Evolutionary conservation across 2,329 filamentous ascomycete genomes (phyloP), one percentile per base, ranked within the genome.

Genomic region (Podosphaera leucotricha): DNA sequence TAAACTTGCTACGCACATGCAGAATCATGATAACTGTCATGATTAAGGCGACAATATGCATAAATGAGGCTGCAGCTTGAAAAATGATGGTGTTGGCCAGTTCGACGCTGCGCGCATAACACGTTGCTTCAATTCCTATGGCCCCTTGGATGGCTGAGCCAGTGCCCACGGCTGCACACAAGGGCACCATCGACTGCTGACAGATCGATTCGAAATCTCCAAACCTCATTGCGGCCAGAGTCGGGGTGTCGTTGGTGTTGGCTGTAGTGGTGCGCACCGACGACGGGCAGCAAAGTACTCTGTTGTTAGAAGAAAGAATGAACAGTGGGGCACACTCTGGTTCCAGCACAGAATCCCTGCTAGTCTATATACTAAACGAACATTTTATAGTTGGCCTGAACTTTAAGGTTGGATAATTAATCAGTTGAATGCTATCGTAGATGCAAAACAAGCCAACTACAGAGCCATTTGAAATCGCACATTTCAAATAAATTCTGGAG

Each of bases 21-120:
- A 98, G 69, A 49, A 98, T 85, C 90, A 98, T 98, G 56, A 93
- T 79, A 7, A 87, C 80, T 3, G 85, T 92, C 87, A 98, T 94
- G 54, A 77, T 66, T 47, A 98, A 67, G 13, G 87, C 83, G 46
- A 80, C 66, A 52, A 98, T 95, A 62, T 98, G 90, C 64, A 90
- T 82, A 57, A 87, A 85, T 49, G 82, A 83, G 19, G 85, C 77
- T 22, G 86, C 90, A 57, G 78, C 83, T 64, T 95, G 77, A 60
- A 98, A 98, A 57, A 98, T 98, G 64, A 95, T 87, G 36, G 90
- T 98, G 65, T 98, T 98, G 53, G 86, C 90, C 52, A 95, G 64
- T 62, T 94, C 86, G 61, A 98, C 87, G 56, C 90, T 92, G 47
- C 90, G 77, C 47, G 90, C 82, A 64, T 87, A 95, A 67, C 90